Base-by-base conservation (phyloP, 2,329 filamentous ascomycete genomes). In the Malbranchea cinnamomea region DNA sequence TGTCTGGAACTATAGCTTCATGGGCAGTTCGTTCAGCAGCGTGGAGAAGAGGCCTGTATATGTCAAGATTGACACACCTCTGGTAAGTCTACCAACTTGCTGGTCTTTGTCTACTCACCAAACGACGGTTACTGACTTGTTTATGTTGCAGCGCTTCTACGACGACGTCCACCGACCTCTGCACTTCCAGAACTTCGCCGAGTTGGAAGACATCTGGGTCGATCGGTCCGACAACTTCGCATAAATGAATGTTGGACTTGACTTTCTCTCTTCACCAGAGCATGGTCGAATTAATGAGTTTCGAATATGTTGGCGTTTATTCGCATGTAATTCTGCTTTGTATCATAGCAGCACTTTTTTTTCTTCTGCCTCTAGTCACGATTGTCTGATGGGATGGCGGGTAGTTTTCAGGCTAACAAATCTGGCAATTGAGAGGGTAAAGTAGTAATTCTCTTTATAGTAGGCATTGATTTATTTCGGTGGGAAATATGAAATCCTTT, bases 1-100 rank as follows among this genome's bases (percentile, higher is more conserved):
- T 38, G 68, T 78, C 37, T 98, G 89, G 89, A 98, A 98, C 58
- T 98, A 94, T 63, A 89, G 80, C 54, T 98, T 98, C 66, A 83
- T 95, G 75, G 89, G 89, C 32, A 83, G 76, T 41, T 74, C 75
- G 1, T 98, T 95, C 50, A 74, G 77, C 9, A 74, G 75, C 23
- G 68, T 93, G 40, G 84, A 93, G 61, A 95, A 94, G 74, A 82
- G 83, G 61, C 68, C 76, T 3, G 71, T 94, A 24, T 79, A 84
- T 44, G 85, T 95, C 45, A 89, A 89, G 65, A 75, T 98, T 32
- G 91, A 95, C 56, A 91, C 83, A 24, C 89, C 89, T 11, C 57
- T 77, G 42, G 40, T 42, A 35, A 35, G 38, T 28, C 15, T 31
- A 12, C 20, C 20, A 22, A 26, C 24, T 11, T 16, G 11, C 23